A percentile compares a stretch with the other conserved stretches of the same genome.
phyloP scores from a whole-genome alignment of 192 early-diverging fungal species.

The Coemansia sp. region DNA sequence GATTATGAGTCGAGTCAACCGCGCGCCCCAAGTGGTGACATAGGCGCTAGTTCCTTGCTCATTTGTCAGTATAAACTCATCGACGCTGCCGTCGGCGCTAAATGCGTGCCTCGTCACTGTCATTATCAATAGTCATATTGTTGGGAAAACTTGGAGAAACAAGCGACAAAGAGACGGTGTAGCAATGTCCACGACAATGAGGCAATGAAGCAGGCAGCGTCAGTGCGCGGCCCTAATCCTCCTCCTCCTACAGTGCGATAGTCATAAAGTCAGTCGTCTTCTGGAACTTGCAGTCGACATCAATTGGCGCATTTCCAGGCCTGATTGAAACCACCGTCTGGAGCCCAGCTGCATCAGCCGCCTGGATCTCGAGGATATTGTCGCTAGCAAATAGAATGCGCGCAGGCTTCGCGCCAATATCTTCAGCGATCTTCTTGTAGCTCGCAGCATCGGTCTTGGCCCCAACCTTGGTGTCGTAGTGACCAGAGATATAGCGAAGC shows the following conservation, averaged over 20 bases:
- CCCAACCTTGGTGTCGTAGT: conserved; percentile 95
- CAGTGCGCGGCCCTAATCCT: neutral
- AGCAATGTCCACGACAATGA: no score
- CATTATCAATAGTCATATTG: conserved; percentile 25
- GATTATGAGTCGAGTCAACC: conserved; percentile 68
- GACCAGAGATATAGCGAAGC: conserved; percentile 71
- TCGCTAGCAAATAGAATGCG: conserved; percentile 90
- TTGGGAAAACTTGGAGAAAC: no score
- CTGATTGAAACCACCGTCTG: conserved; percentile 71
- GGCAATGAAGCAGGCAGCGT: neutral
- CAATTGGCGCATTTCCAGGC: conserved; percentile 67
- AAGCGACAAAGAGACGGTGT: no score
- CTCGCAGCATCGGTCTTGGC: conserved; percentile 69
- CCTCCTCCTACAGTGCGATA: conserved; percentile 19
- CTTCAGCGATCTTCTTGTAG: conserved; percentile 75
- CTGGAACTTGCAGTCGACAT: neutral
- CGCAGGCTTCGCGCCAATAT: conserved; percentile 60
- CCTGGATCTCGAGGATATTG: conserved; percentile 81
- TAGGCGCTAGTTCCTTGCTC: conserved; percentile 21
- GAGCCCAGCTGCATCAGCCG: conserved; percentile 74
- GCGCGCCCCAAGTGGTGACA: conserved; percentile 69
- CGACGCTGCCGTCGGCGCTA: conserved; percentile 30
- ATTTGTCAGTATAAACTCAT: conserved; percentile 41
- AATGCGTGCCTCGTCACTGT: conserved; percentile 38
- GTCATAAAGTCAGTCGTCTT: conserved; percentile 29